These are phyloP conservation scores for Colletotrichum sublineola DNA, from an alignment of 2,329 filamentous ascomycete genomes.

Conservation along the genomic window DNA sequence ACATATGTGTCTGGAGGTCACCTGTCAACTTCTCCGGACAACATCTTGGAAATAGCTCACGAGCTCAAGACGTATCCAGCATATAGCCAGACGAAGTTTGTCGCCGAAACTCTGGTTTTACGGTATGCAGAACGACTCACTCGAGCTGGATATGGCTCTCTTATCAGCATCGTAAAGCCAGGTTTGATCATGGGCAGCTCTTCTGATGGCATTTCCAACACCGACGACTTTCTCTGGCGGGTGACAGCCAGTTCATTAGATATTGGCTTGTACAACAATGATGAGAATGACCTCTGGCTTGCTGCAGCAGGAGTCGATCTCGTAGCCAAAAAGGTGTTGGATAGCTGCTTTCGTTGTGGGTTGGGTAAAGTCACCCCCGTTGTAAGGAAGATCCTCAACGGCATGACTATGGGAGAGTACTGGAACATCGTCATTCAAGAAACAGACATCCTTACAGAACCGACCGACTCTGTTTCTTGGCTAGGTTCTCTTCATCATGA, in stretches of 20 bases:
- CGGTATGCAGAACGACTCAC: constrained; percentile 15
- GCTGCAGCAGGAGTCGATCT: constrained; percentile 39
- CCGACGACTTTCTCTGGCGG: constrained; percentile 46
- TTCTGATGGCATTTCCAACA: constrained; percentile 43
- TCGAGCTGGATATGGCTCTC: neutral
- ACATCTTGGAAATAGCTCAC: neutral
- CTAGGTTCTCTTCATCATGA: constrained; percentile 22
- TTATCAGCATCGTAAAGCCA: constrained; percentile 44
- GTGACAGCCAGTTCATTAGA: constrained; percentile 39
- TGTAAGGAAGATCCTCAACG: constrained; percentile 34
- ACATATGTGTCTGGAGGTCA: constrained; percentile 33
- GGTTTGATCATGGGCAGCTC: constrained; percentile 45
- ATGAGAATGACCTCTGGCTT: constrained; percentile 40
- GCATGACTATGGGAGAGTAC: constrained; percentile 42
- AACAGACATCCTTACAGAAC: constrained; percentile 14
- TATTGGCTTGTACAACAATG: constrained; percentile 33
- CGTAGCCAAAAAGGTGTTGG: constrained; percentile 40
- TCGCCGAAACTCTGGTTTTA: constrained; percentile 43
- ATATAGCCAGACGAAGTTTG: constrained; percentile 46
- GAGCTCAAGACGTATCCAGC: constrained; percentile 28
- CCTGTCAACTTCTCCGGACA: constrained; percentile 29
- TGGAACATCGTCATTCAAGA: constrained; percentile 43
- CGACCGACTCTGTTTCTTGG: constrained; percentile 28
- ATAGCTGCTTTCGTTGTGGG: neutral
- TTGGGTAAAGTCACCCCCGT: neutral